Base-by-base conservation (phyloP, 345 rosid genomes). In the Eutrema yunnanense region DNA sequence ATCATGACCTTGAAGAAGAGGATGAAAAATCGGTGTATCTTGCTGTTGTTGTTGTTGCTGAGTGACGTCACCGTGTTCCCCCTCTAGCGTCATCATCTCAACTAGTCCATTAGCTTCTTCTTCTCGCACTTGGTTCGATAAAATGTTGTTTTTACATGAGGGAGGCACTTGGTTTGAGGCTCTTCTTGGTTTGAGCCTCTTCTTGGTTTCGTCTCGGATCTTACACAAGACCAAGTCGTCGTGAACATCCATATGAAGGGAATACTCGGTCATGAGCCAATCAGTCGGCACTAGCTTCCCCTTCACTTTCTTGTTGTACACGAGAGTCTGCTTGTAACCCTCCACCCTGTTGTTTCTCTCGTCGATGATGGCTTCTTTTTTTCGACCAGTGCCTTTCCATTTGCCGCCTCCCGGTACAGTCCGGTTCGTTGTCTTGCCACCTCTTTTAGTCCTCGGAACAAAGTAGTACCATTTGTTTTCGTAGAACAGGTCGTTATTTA, bases 391-490 rank as follows among this genome's bases (percentile, higher is more conserved):
- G 16, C 41, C 53, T 52, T 29, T 52, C 61, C 71, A 67, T 26
- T 3, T 6, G 30, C 61, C 61, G 13, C 40, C 11, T 16, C 16
- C 16, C 6, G 41, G 40, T 6, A 67, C 41, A 5, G 16, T 52
- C 16, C 61, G 50, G 1, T 7, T 14, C 1, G 6, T 8, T 13
- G 1, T n/a, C 2, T 41, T 13, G 27, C n/a, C 38, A 66, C 14
- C 29, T 38, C 27, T 19, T 52, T n/a, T 52, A 16, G 1, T 27
- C 30, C 38, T 52, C 4, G 30, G 51, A 67, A 34, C 49, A 42
- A 54, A 55, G 62, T 68, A 55, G 72, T 54, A 68, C 63, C 72
- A 68, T 9, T 42, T 22, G 3, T 46, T 44, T 1, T 34, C 16
- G 0, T 44, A 12, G 63, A 68, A 55, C 42, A 42, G 43, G 14